phyloP scores from a whole-genome alignment of 116 monocot genomes.

The Iris pallida region DNA sequence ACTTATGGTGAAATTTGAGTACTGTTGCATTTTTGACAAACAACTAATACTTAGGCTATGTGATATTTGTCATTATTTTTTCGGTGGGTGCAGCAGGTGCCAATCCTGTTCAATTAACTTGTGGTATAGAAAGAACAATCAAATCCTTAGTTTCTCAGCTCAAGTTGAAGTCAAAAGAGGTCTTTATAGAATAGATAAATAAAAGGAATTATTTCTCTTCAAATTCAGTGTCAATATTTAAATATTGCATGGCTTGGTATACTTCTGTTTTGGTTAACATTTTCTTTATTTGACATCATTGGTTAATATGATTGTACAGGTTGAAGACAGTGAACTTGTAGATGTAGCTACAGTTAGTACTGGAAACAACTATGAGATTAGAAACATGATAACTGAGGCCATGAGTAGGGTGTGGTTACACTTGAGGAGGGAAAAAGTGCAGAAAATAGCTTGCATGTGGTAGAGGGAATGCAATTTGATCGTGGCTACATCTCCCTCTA shows the following conservation, averaged over 20 bases:
- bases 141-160: slow-evolving; percentile 53
- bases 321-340: slow-evolving; percentile 85
- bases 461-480: slow-evolving; percentile 9
- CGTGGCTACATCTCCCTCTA: slow-evolving; percentile 2
- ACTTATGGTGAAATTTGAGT: too few species aligned
- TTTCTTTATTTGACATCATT: too few species aligned
- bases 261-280: neutral
- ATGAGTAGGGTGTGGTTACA: slow-evolving; percentile 5
- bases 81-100: slow-evolving; percentile 70
- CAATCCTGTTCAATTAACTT: slow-evolving; percentile 61
- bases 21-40: too few species aligned
- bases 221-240: too few species aligned
- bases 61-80: neutral
- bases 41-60: neutral
- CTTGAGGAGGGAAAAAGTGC: slow-evolving; percentile 7
- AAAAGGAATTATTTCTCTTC: neutral
- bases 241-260: slow-evolving; percentile 23
- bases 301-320: slow-evolving; percentile 22
- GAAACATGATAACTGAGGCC: neutral
- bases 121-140: slow-evolving; percentile 59
- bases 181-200: slow-evolving; percentile 6
- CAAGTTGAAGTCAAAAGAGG: slow-evolving; percentile 41
- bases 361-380: slow-evolving; percentile 5
- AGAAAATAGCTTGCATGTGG: neutral
- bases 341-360: slow-evolving; percentile 67